These are phyloP conservation scores for Pichia terricola DNA, from an alignment of 1,139 yeast species.

Conservation along the genomic window DNA sequence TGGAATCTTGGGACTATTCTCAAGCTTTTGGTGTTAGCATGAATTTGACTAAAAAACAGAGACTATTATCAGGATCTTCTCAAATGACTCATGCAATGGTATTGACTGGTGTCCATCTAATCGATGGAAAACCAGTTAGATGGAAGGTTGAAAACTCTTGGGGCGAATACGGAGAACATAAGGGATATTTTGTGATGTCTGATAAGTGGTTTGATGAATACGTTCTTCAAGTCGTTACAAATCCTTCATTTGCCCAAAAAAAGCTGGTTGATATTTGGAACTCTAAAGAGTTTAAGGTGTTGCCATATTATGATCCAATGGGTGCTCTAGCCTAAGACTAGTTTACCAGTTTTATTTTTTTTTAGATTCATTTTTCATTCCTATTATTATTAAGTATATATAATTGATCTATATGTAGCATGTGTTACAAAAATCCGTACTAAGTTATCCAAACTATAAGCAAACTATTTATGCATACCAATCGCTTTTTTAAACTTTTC, in stretches of 20 bases:
- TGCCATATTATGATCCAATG: slow-evolving; percentile 62
- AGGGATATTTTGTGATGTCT: slow-evolving; percentile 56
- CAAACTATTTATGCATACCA: not conserved
- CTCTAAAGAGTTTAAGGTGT: slow-evolving; percentile 37
- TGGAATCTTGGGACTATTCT: slow-evolving; percentile 44
- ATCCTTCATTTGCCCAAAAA: slow-evolving; percentile 37
- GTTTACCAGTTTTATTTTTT: not conserved
- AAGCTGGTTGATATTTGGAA: slow-evolving; percentile 40
- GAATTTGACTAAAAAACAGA: slow-evolving; percentile 41
- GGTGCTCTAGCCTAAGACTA: slow-evolving; percentile 42
- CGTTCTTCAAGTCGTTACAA: slow-evolving; percentile 56
- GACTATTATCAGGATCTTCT: slow-evolving; percentile 48
- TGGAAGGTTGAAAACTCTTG: slow-evolving; percentile 68
- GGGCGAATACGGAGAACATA: slow-evolving; percentile 52
- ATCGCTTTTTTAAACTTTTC: not conserved
- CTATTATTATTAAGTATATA: too few relatives aligned
- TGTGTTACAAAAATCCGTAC: too few relatives aligned
- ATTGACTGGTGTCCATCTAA: slow-evolving; percentile 49
- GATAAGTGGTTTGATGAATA: slow-evolving; percentile 61
- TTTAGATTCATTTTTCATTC: too few relatives aligned
- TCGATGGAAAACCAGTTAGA: slow-evolving; percentile 43
- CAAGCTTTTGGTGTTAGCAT: slow-evolving; percentile 46
- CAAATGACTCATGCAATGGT: slow-evolving; percentile 67
- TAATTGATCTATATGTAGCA: too few relatives aligned
- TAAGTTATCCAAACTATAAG: too few relatives aligned